Base-by-base conservation (phyloP, 495 filamentous ascomycete species). In the Lasiosphaeria miniovina region DNA sequence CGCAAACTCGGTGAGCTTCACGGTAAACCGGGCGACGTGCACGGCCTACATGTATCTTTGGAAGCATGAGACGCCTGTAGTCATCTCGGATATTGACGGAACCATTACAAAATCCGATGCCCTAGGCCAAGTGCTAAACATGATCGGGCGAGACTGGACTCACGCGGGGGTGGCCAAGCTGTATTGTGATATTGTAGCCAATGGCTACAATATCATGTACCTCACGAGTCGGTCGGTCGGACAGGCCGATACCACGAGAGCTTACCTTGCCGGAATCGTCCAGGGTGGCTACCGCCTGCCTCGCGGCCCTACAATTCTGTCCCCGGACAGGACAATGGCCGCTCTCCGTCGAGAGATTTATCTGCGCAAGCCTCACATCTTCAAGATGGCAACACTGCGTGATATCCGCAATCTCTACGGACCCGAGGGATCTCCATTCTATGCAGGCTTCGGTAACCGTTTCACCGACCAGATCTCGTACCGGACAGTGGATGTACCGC, bases 101-200 rank as follows among this genome's bases (percentile, higher is more conserved):
- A 99, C 94, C 24, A 99, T 99, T 64, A 99, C 94, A 50, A 99
- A 98, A 77, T 96, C 93, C 6, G 94, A 99, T 77, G 94, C 93
- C 5, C 78, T 98, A 15, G 94, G 94, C n/a, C 94, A 99, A 63
- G 92, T 99, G 52, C 74, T 99, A 48, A 98, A 94, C 75, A 95
- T 94, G 88, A 91, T 99, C 59, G 94, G 94, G 35, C 88, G 94
- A 57, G 94, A 99, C 71, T 99, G 94, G 94, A 99, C 94, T 6
- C 94, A 99, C 72, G 80, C 88, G 14, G 94, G 94, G 15, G 94
- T 99, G 24, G 95, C 94, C 32, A 99, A 98, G 75, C 79, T 99
- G 11, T 99, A 97, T 73, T 91, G 87, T 14, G 94, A 99, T 61
- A 99, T 99, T 60, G 89, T 86, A 7, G 87, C 88, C 60, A 99